Evolutionary conservation across 2,329 filamentous ascomycete species (phyloP).

Genomic region (Hypocreales sp.): DNA sequence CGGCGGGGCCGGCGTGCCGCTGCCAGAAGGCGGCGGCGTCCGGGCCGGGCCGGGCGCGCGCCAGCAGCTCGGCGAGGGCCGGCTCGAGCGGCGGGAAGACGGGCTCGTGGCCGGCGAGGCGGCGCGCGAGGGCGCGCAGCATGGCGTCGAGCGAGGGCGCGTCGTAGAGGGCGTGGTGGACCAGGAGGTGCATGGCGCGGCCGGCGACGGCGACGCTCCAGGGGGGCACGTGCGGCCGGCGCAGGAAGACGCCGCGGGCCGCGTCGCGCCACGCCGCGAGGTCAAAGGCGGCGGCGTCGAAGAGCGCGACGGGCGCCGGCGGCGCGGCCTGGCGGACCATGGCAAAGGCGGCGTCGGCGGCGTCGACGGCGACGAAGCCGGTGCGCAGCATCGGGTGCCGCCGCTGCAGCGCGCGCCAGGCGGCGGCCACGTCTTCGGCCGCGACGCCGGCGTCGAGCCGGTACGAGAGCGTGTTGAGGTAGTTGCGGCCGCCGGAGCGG

Average conservation of each 20-base stretch:
- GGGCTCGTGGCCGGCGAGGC: slow-evolving; percentile 9
- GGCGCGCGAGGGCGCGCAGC: slow-evolving; percentile 36
- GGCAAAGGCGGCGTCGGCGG: slow-evolving; percentile 47
- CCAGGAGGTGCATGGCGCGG: slow-evolving; percentile 26
- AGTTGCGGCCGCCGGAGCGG: slow-evolving; percentile 49
- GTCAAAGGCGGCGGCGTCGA: slow-evolving; percentile 9
- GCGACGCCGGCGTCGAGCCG: slow-evolving; percentile 25
- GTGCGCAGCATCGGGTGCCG: slow-evolving; percentile 61
- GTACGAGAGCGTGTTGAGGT: slow-evolving; percentile 59
- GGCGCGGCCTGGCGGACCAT: slow-evolving; percentile 48
- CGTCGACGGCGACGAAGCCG: slow-evolving; percentile 51
- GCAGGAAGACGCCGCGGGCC: slow-evolving; percentile 16
- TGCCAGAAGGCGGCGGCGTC: slow-evolving; percentile 46
- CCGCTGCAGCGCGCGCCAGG: slow-evolving; percentile 41
- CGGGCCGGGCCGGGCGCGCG: slow-evolving; percentile 12
- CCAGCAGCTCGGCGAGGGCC: slow-evolving; percentile 26
- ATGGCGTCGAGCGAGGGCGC: slow-evolving; percentile 56
- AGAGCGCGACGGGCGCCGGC: slow-evolving; percentile 5
- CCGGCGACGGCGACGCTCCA: slow-evolving; percentile 45
- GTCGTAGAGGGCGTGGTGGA: slow-evolving; percentile 80
- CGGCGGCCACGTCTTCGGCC: slow-evolving; percentile 25
- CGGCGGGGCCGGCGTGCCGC: slow-evolving; percentile 31
- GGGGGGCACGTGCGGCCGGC: slow-evolving; percentile 34
- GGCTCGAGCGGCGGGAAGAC: slow-evolving; percentile 12
- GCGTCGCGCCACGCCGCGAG: slow-evolving; percentile 21